Evolutionary conservation across 352 stramenopile genomes (phyloP).

Genomic region (Globisporangium solare): DNA sequence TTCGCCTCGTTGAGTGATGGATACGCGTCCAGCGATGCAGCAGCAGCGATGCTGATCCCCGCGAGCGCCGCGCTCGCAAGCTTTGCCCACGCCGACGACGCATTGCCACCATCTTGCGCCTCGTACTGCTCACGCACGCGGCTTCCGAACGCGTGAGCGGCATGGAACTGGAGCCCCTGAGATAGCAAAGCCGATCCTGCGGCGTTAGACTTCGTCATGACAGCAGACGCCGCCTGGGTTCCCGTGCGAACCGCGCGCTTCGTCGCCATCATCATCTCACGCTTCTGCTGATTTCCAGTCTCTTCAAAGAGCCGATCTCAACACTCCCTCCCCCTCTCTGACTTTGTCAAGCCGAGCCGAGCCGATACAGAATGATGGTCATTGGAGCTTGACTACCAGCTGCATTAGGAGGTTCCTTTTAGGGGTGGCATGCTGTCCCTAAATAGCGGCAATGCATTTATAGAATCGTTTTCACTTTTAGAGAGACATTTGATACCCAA

Average conservation of each 20-base stretch:
- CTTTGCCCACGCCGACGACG: slow-evolving; percentile 1
- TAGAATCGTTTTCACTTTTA: too few relatives aligned
- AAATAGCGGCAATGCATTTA: too few relatives aligned
- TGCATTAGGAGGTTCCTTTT: too few relatives aligned
- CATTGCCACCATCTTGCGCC: neutral
- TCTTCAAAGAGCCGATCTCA: slow-evolving; percentile 1
- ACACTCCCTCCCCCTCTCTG: neutral
- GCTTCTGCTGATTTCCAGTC: neutral
- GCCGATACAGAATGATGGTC: neutral
- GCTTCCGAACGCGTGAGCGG: neutral
- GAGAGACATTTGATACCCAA: too few relatives aligned
- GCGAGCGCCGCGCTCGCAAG: slow-evolving; percentile 10
- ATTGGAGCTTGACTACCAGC: too few relatives aligned
- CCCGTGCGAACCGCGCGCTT: slow-evolving; percentile 2
- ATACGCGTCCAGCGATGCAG: neutral
- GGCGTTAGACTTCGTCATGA: neutral
- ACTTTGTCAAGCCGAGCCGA: slow-evolving; percentile 11
- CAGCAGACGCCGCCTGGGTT: neutral
- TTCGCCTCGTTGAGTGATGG: slow-evolving; percentile 6
- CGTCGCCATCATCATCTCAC: neutral
- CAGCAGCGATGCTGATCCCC: slow-evolving; percentile 1
- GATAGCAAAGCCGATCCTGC: neutral
- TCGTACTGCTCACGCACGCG: neutral
- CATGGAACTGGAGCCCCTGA: neutral
- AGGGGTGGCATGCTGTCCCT: too few relatives aligned